Evolutionary conservation across 257 asterid species (phyloP).

Genomic region (Solanum medicagineum): DNA sequence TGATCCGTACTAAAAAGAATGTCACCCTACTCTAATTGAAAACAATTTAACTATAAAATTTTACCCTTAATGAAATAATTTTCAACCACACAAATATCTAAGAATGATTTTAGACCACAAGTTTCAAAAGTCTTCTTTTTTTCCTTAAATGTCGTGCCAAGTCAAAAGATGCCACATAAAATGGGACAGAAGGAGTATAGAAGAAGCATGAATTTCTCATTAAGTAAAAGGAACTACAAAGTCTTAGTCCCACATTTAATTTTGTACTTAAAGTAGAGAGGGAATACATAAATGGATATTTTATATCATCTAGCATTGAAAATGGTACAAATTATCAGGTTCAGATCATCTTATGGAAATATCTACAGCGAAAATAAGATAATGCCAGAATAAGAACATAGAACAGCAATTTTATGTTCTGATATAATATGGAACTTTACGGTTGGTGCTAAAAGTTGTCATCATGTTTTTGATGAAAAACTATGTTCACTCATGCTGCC

Average conservation of each 20-base stretch:
- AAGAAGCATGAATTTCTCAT: not conserved
- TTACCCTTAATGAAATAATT: too few species aligned
- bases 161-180: too few species aligned
- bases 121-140: too few species aligned
- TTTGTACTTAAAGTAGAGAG: not conserved
- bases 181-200: not conserved
- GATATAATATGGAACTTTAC: not conserved
- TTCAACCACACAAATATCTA: too few species aligned
- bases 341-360: not conserved
- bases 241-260: not conserved
- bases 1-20: too few species aligned
- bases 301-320: not conserved
- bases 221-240: not conserved
- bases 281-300: not conserved
- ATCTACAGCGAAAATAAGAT: not conserved
- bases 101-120: too few species aligned
- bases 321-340: not conserved
- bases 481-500: conserved; percentile 87
- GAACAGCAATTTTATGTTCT: not conserved
- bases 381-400: not conserved
- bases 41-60: too few species aligned
- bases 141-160: too few species aligned
- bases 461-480: conserved; percentile 15
- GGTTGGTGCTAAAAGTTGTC: not conserved
- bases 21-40: too few species aligned